Conservation (phyloP, 257 asterid species). For the Perilla frutescens region DNA sequence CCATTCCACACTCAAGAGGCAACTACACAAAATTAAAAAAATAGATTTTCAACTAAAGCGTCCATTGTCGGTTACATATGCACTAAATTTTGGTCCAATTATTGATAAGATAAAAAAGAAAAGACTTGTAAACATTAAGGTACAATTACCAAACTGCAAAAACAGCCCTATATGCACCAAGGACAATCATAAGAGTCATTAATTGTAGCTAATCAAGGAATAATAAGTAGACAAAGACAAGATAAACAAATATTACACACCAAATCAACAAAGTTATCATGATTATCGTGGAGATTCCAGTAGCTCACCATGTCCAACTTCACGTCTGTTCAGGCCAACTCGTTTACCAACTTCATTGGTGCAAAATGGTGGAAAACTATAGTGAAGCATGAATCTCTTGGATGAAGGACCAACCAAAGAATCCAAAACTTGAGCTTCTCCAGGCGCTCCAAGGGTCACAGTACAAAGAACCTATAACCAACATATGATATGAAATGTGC, state of each 20-base stretch:
- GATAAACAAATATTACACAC: conserved; percentile 8
- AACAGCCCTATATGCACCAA: not conserved
- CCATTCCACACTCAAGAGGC: not conserved
- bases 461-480: conserved; percentile 86
- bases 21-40: not conserved
- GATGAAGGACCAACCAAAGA: conserved; percentile 93
- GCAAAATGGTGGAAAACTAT: conserved; percentile 94
- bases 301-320: conserved; percentile 96
- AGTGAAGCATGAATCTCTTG: conserved; percentile 97
- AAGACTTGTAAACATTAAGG: not conserved
- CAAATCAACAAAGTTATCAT: conserved; percentile 21
- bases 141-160: not conserved
- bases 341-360: conserved; percentile 96
- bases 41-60: not conserved
- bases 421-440: conserved; percentile 86
- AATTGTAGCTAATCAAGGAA: not conserved
- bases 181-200: not conserved
- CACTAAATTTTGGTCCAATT: not conserved
- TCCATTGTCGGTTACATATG: not conserved
- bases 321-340: conserved; percentile 89
- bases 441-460: conserved; percentile 98
- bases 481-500: conserved; percentile 40
- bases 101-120: not conserved
- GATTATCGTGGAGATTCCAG: conserved; percentile 1
- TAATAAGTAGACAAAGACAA: not conserved